Base-by-base conservation (phyloP, 139 green algal species). In the Nannochloris sp. region DNA sequence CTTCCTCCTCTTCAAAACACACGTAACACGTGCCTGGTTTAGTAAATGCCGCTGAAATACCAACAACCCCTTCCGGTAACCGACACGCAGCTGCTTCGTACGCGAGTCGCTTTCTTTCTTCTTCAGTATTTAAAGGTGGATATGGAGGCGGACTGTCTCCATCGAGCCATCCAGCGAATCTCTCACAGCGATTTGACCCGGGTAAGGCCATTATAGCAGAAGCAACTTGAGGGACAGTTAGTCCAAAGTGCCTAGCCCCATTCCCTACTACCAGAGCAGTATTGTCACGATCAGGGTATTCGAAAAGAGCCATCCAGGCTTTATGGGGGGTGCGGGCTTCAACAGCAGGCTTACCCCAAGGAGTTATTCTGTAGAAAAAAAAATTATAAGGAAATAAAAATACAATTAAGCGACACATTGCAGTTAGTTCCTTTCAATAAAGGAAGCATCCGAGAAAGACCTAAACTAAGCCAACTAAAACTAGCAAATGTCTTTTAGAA, bases 1-100 rank as follows among this genome's bases (percentile, higher is more conserved):
- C 72, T 34, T 89, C 80, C 30, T 85, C 70, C 44, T 74, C 84
- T n/a, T 82, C 70, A 1, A 72, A 71, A 70, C 85, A 92, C 12
- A 84, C 78, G 39, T 88, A 65, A 70, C 85, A 92, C 56, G 27
- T 5, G 25, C 53, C 45, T 30, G 36, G 47, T 19, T 6, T 29
- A 19, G 67, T 25, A 10, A 25, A 10, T 47, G 12, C 56, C 36
- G 32, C 60, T 0, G 45, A 55, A 31, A 77, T 12, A 2, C 62
- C 4, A 25, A 29, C 2, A 0, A 89, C 58, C 44, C 74, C 83
- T 1, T 62, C 39, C 2, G 85, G 79, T 58, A 91, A 64, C 24
- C 34, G 36, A 76, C 78, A 75, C 60, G 71, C 63, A 47, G 30
- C 38, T 0, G 79, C 67, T 24, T 65, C 39, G 4, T 65, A 54